phyloP scores from a whole-genome alignment of 1,284 basidiomycete genomes.

The Cutaneotrichosporon sp. region DNA sequence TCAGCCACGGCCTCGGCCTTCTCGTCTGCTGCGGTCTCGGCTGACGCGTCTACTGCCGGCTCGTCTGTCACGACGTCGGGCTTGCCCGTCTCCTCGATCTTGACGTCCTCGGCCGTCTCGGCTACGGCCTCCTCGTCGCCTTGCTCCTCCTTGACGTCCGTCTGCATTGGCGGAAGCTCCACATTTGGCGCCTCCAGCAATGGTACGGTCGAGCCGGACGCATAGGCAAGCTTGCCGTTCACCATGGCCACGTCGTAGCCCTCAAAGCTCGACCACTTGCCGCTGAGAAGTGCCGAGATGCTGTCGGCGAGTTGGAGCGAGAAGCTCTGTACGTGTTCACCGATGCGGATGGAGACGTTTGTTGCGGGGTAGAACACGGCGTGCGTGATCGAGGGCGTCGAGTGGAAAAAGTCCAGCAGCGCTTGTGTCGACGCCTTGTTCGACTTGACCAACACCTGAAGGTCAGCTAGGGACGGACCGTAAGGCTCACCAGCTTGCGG shows the following conservation, averaged over 20 bases:
- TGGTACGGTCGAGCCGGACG: constrained; percentile 66
- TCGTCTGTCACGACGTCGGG: constrained; percentile 9
- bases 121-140: not conserved
- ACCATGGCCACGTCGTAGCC: constrained; percentile 94
- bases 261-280: constrained; percentile 89
- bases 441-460: constrained; percentile 78
- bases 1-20: not conserved
- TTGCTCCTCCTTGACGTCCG: constrained; percentile 14
- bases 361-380: constrained; percentile 76
- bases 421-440: constrained; percentile 60
- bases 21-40: constrained; percentile 6
- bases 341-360: constrained; percentile 76
- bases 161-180: constrained; percentile 51
- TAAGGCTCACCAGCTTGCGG: constrained; percentile 67
- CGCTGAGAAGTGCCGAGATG: constrained; percentile 61
- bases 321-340: constrained; percentile 91
- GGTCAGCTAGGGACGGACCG: not conserved
- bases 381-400: constrained; percentile 78
- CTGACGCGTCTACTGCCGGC: constrained; percentile 3
- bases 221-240: constrained; percentile 72
- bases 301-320: constrained; percentile 90
- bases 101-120: not conserved
- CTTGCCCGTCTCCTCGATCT: constrained; percentile 1
- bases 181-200: constrained; percentile 55
- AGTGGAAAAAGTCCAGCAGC: constrained; percentile 71